A percentile compares a stretch with the other conserved stretches of the same genome.
Conservation (phyloP, 116 monocot genomes). For the Papilionanthe hybrid region DNA sequence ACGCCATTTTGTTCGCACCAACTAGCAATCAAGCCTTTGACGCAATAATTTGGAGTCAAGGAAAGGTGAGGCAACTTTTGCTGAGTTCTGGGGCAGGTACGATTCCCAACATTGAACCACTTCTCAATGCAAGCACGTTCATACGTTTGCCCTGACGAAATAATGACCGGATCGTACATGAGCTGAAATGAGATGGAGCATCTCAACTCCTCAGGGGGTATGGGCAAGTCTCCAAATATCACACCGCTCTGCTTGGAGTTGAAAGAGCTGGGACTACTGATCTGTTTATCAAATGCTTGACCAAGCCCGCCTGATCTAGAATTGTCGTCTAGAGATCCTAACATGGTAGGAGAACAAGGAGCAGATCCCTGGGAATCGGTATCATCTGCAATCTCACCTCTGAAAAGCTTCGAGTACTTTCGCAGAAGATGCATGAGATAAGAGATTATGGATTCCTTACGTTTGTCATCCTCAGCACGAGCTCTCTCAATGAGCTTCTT, state of each 20-base stretch:
- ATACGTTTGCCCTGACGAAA: conserved; percentile 88
- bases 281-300: conserved; percentile 39
- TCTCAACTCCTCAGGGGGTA: conserved; percentile 74
- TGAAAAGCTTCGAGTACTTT: conserved; percentile 80
- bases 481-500: conserved; percentile 71
- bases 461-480: conserved; percentile 48
- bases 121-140: conserved; percentile 87
- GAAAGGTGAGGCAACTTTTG: conserved; percentile 61
- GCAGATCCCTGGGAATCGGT: conserved; percentile 69
- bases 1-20: conserved; percentile 86
- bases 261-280: conserved; percentile 48
- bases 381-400: conserved; percentile 58
- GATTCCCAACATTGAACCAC: conserved; percentile 84
- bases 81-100: conserved; percentile 83
- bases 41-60: conserved; percentile 80
- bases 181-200: conserved; percentile 88
- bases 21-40: conserved; percentile 74
- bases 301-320: conserved; percentile 3
- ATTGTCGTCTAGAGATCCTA: conserved; percentile 19
- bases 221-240: conserved; percentile 37
- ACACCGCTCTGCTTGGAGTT: conserved; percentile 40
- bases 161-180: conserved; percentile 92
- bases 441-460: conserved; percentile 65
- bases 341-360: conserved; percentile 58
- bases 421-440: conserved; percentile 72